These are phyloP conservation scores for Fraxinus cuspidata DNA, from an alignment of 257 asterid species.

Conservation along the genomic window DNA sequence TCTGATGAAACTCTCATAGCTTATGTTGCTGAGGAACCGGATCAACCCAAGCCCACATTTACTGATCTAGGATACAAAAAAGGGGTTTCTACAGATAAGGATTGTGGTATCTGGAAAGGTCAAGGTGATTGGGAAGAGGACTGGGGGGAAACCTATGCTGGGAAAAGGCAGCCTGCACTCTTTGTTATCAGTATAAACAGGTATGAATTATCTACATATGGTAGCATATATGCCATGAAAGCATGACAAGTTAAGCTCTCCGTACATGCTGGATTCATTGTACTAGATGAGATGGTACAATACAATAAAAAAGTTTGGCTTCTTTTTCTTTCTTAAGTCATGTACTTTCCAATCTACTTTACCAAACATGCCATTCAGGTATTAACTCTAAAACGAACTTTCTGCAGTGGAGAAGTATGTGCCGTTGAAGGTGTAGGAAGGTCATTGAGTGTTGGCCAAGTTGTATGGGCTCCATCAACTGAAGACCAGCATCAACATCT, in stretches of 20 bases:
- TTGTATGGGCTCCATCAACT: constrained; percentile 78
- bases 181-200: constrained; percentile 68
- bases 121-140: constrained; percentile 98
- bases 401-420: constrained; percentile 76
- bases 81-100: constrained; percentile 60
- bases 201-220: constrained; percentile 32
- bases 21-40: constrained; percentile 86
- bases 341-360: background rate
- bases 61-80: constrained; percentile 57
- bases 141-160: constrained; percentile 94
- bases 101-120: constrained; percentile 78
- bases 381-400: constrained; percentile 23
- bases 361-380: background rate
- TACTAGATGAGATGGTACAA: background rate
- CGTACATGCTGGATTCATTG: background rate
- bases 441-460: constrained; percentile 83
- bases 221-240: constrained; percentile 5
- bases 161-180: constrained; percentile 87
- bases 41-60: constrained; percentile 65
- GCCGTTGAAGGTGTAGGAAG: constrained; percentile 61
- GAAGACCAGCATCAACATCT: constrained; percentile 52
- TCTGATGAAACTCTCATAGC: constrained; percentile 72
- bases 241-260: background rate
- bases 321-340: background rate
- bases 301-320: background rate